phyloP scores from a whole-genome alignment of 2,329 filamentous ascomycete species.

The Xylaria digitata region DNA sequence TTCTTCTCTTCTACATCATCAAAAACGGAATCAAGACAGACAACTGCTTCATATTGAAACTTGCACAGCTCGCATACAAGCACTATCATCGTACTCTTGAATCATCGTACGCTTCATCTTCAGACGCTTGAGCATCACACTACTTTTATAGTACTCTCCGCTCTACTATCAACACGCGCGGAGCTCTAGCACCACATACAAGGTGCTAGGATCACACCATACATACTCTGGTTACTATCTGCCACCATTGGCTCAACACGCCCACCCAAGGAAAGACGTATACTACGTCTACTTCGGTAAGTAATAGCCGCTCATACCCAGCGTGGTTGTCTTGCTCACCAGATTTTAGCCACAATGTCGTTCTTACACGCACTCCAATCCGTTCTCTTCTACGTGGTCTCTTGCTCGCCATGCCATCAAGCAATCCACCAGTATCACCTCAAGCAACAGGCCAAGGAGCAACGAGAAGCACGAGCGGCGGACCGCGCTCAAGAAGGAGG shows the following conservation, averaged over 20 bases:
- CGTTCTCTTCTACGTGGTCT: slow-evolving; percentile 80
- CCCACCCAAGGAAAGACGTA: background rate
- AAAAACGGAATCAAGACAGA: background rate
- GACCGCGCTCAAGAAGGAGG: slow-evolving; percentile 62
- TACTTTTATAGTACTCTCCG: background rate
- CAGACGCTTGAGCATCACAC: background rate
- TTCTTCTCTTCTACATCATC: background rate
- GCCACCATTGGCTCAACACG: background rate
- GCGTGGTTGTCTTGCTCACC: background rate
- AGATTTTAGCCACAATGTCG: slow-evolving; percentile 54
- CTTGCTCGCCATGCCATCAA: slow-evolving; percentile 82
- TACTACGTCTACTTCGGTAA: slow-evolving; percentile 4
- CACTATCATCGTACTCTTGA: background rate
- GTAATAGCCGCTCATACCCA: background rate
- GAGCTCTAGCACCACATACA: slow-evolving; percentile 1
- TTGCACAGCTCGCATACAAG: slow-evolving; percentile 8
- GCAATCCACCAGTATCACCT: slow-evolving; percentile 76
- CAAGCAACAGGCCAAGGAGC: slow-evolving; percentile 75
- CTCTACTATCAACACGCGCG: background rate
- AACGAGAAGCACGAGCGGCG: slow-evolving; percentile 60
- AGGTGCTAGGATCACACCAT: background rate
- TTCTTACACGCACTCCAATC: slow-evolving; percentile 75
- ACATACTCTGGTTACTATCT: background rate
- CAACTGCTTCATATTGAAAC: slow-evolving; percentile 9
- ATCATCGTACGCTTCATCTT: slow-evolving; percentile 4